Base-by-base conservation (phyloP, 164 flowering plant genomes). In the Berberis vulgaris region DNA sequence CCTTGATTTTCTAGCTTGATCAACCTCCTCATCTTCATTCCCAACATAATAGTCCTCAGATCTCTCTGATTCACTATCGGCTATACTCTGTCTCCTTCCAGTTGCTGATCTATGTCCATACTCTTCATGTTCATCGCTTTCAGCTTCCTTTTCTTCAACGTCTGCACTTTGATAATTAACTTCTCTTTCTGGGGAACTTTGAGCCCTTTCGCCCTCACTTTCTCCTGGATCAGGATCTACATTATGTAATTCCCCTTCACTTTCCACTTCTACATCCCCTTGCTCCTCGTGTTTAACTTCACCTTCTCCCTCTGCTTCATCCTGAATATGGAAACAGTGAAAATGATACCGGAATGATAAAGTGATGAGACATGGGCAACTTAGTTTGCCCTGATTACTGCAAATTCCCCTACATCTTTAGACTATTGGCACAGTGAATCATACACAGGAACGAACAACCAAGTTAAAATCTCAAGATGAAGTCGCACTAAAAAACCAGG, bases 121-220 rank as follows among this genome's bases (percentile, higher is more conserved):
- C 38, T 79, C 92, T 66, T 81, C 89, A 69, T 82, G 83, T 3
- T 84, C 89, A 61, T 94, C 96, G 73, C 92, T 93, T 54, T 84
- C 98, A 4, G 72, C 76, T 59, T 87, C 91, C 69, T 78, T 85
- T 53, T 70, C 92, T 69, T 82, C 94, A 78, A 90, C 89, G 64
- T 84, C 89, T 63, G 72, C 85, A 73, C 78, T 77, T 40, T 84
- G 88, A 70, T 80, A 81, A 69, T 77, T 86, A 64, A 71, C 67
- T 62, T 85, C 98, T 59, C 81, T 86, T 65, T 94, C 96, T 13
- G 78, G 81, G 12, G 89, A 86, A 72, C 89, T 85, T 75, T 83
- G 87, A 65, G 79, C 90, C 74, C 94, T 82, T 74, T 89, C 97
- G 65, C 81, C 96, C 71, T 89, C 99, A 76, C 97, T 91, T 73